phyloP scores from a whole-genome alignment of 208 protist species.

The Acanthamoeba sp. region DNA sequence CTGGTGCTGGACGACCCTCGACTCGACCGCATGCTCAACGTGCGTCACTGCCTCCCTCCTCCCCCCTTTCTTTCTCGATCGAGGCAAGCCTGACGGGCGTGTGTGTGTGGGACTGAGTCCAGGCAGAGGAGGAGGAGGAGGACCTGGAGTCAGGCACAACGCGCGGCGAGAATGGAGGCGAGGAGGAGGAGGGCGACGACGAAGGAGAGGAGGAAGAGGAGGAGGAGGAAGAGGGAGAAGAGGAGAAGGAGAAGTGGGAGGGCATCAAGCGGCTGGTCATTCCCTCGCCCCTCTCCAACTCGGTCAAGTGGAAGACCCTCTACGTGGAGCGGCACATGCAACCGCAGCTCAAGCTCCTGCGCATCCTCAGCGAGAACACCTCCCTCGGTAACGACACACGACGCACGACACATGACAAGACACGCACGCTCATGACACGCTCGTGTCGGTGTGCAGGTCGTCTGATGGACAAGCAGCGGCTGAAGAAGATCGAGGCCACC shows the following conservation, averaged over 20 bases:
- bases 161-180: background rate
- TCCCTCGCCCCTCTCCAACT: conserved; percentile 1
- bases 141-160: background rate
- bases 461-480: conserved; percentile 17
- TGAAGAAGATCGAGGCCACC: conserved; percentile 37
- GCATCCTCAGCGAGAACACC: conserved; percentile 41
- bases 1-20: background rate
- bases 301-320: conserved; percentile 36
- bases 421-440: background rate
- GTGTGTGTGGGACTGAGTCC: no score
- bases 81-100: no score
- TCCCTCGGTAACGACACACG: background rate
- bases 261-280: conserved; percentile 13
- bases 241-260: conserved; percentile 2
- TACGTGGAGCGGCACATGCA: conserved; percentile 56
- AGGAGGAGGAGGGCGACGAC: background rate
- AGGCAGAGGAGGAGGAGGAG: background rate
- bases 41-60: background rate
- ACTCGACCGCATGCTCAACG: background rate
- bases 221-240: background rate
- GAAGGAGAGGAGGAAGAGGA: background rate
- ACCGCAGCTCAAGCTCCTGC: conserved; percentile 33
- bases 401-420: no score
- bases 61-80: no score
- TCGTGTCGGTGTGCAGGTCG: background rate